Evolutionary conservation across 805 yeast species (phyloP), one percentile per base, ranked within the genome.

Genomic region (Cyberlindnera samutprakarnensis): DNA sequence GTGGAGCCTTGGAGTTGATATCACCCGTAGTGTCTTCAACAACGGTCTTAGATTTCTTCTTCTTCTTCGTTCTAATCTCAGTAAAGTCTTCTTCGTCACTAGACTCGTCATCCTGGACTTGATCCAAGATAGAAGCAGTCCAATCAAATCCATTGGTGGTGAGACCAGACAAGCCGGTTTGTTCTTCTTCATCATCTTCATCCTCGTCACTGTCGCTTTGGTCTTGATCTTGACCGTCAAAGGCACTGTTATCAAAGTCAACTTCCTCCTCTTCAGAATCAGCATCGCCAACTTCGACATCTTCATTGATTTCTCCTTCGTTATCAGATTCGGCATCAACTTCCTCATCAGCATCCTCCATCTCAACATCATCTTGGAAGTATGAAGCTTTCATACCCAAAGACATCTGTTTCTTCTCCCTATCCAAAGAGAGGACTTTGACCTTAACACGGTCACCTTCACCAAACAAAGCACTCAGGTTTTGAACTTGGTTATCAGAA

Each of bases 351-450:
- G 45, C 51, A 17, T 53, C 59, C 22, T 51, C 62, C 11, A 49
- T 57, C 14, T 50, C 64, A n/a, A 46, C 62, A 12, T 45, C 56
- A 6, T 52, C 59, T 18, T 52, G 54, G 55, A 90, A 92, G 58
- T 80, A 86, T 4, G 95, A 83, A 3, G 96, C 96, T 63, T 87
- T 90, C 88, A 90, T 78, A 42, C 97, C 96, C 39, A 90, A 68
- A 1, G 95, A 78, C 14, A 90, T 51, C 51, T 82, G 88, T 39
- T 78, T 78, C 65, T 81, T 86, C 9, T 64, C 74, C 2, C 44
- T 35, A 47, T 82, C 78, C 20, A 79, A 64, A 19, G 65, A 70
- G 44, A 88, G 63, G 23, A 90, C 67, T 60, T 80, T 81, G 22
- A 85, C 94, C 60, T 85, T 85, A 27, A 90, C 96, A 40, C 80